phyloP scores from a whole-genome alignment of 768 basidiomycete species.

The Cyclocybe cylindracea region DNA sequence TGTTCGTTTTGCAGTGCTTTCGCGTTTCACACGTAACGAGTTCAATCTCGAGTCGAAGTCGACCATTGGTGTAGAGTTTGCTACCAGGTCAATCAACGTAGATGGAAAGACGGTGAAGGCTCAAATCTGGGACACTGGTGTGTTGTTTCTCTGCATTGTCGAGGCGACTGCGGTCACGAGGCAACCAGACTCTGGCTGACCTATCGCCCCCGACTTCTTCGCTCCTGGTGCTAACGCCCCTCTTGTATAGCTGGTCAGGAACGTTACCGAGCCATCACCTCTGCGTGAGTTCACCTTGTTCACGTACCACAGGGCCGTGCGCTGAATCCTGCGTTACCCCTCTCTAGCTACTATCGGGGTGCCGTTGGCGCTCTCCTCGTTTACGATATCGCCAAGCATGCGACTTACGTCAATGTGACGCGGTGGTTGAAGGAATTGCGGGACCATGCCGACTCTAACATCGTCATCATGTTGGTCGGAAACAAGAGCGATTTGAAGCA shows the following conservation, averaged over 20 bases:
- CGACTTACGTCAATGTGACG: constrained; percentile 91
- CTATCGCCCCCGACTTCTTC: not conserved
- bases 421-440: constrained; percentile 97
- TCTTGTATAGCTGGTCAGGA: constrained; percentile 84
- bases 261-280: constrained; percentile 96
- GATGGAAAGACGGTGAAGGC: constrained; percentile 97
- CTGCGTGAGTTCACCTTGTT: constrained; percentile 63
- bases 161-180: constrained; percentile 10
- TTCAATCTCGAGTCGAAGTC: constrained; percentile 99
- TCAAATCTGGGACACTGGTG: constrained; percentile 99
- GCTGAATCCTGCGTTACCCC: constrained; percentile 3
- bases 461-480: constrained; percentile 94
- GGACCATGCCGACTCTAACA: constrained; percentile 92
- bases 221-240: constrained; percentile 2
- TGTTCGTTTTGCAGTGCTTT: constrained; percentile 70
- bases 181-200: not conserved
- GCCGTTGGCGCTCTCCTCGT: constrained; percentile 92
- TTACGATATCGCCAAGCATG: constrained; percentile 93
- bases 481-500: constrained; percentile 99
- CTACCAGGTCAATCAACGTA: constrained; percentile 92
- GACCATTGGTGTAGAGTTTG: constrained; percentile 99
- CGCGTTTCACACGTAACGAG: constrained; percentile 99
- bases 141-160: constrained; percentile 26
- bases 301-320: not conserved
- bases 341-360: constrained; percentile 89